A percentile compares a stretch with the other conserved stretches of the same genome.
Conservation (phyloP, 2,329 filamentous ascomycete genomes). For the Cercospora berteroae region DNA sequence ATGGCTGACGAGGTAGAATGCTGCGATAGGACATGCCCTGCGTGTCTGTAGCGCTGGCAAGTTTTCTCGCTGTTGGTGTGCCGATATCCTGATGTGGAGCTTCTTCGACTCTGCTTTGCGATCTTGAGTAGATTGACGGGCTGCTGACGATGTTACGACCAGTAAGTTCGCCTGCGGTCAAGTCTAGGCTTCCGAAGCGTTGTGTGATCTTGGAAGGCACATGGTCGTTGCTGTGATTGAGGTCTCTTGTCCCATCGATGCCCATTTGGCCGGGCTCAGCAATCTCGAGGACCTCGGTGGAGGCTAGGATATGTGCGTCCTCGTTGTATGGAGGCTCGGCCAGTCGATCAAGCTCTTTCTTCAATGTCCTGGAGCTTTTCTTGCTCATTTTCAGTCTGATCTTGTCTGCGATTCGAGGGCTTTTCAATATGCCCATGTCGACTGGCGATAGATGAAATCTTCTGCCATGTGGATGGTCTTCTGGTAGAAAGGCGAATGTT, state of each 20-base stretch:
- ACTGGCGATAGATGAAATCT: conserved; percentile 15
- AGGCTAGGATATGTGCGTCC: conserved; percentile 14
- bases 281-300: conserved; percentile 11
- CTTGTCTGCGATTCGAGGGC: conserved; percentile 17
- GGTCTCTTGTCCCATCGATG: background rate
- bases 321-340: conserved; percentile 7
- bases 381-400: conserved; percentile 21
- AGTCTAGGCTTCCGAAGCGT: conserved; percentile 9
- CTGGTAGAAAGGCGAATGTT: conserved; percentile 4
- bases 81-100: background rate
- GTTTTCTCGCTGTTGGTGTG: background rate
- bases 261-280: background rate
- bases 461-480: conserved; percentile 16
- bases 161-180: background rate
- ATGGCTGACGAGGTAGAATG: conserved; percentile 13
- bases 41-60: conserved; percentile 8
- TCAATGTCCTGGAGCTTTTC: conserved; percentile 17
- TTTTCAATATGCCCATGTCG: conserved; percentile 16
- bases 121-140: conserved; percentile 16
- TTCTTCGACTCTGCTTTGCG: conserved; percentile 9
- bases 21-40: conserved; percentile 15
- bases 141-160: conserved; percentile 8
- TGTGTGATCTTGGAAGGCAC: background rate
- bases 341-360: conserved; percentile 16
- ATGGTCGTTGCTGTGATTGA: background rate